Evolutionary conservation across 495 filamentous ascomycete species (phyloP).

Genomic region (Aspergillus ellipticus): DNA sequence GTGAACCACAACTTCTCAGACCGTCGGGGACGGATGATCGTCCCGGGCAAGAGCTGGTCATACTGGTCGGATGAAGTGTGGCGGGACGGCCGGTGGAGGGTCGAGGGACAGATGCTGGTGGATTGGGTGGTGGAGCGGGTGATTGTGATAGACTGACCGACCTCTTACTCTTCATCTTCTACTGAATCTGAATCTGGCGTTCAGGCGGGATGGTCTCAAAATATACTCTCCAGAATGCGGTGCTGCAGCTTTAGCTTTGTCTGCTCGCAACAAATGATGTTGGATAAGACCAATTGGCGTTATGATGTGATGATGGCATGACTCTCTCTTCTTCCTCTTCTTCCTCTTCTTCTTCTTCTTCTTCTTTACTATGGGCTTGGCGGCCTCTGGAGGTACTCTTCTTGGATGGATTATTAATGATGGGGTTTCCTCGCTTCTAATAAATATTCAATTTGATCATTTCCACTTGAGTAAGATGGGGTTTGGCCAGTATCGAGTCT

Average conservation of each 20-base stretch:
- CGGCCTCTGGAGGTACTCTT: no score
- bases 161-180: no score
- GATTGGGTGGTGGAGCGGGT: constrained; percentile 44
- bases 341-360: not conserved
- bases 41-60: constrained; percentile 22
- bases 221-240: no score
- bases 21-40: constrained; percentile 16
- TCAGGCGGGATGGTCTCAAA: no score
- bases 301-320: constrained; percentile 7
- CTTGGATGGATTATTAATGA: not conserved
- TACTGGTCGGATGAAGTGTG: constrained; percentile 42
- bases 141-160: constrained; percentile 32
- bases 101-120: constrained; percentile 41
- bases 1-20: constrained; percentile 37
- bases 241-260: no score
- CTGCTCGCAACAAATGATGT: no score
- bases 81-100: constrained; percentile 37
- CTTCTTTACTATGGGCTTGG: not conserved
- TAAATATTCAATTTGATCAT: no score
- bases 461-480: no score
- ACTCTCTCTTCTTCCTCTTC: not conserved
- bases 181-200: no score
- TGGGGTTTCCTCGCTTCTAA: no score
- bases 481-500: no score
- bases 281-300: not conserved